Base-by-base conservation (phyloP, 2,329 filamentous ascomycete species). In the Blastomyces gilchristii region DNA sequence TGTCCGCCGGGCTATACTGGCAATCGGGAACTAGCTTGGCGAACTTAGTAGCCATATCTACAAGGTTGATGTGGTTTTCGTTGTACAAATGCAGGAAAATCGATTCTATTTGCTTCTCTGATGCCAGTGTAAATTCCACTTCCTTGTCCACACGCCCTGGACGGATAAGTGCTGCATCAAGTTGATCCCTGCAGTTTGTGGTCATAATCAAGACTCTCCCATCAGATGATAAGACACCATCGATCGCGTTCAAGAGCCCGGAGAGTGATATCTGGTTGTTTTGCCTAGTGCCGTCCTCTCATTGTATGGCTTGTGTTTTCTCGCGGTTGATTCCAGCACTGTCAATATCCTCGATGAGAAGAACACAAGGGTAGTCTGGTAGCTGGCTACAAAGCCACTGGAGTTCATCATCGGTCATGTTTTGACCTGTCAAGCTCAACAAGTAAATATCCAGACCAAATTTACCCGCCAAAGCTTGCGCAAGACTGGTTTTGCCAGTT, bases 191-290 rank as follows among this genome's bases (percentile, higher is more conserved):
- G 60, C 82, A 80, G 68, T 89, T 90, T 37, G 86, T 87, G 0
- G 87, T 90, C 86, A 90, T 89, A 70, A 90, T 83, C 28, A 90
- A 79, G 37, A 90, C 85, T 18, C 86, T 81, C 1, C 87, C 87
- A 74, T 90, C 87, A 63, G 84, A 83, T 0, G 85, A 85, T 0
- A 85, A 85, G 0, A 89, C 86, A 2, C 87, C 87, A 66, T 90
- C 87, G 14, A 90, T 81, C 8, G 86, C 84, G 65, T 90, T 90
- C 28, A 90, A 76, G 0, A 90, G 75, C 0, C 84, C 86, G 0
- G 86, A 87, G 1, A 90, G 80, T 0, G 84, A 84, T 57, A 94
- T 82, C n/a, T 16, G n/a, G 39, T 58, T 58, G 62, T 37, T 63
- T 63, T 53, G 45, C 16, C 18, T 63, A 57, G 41, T 67, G 68